These are phyloP conservation scores for Backusella tuberculispora DNA, from an alignment of 192 early-diverging fungal genomes.

Conservation along the genomic window DNA sequence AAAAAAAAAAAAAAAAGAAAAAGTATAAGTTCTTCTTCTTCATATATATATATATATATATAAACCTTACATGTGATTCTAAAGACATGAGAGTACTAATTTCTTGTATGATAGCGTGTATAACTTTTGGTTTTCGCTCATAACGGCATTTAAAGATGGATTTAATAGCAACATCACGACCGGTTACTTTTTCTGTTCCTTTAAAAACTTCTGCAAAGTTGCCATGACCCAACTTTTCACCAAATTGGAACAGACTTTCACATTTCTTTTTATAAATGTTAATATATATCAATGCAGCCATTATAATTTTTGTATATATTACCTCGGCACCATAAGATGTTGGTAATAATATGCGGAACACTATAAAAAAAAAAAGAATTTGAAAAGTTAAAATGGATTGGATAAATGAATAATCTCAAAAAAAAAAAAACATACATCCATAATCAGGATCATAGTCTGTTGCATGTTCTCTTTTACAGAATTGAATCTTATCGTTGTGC, in stretches of 20 bases:
- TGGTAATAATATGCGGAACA: slow-evolving; percentile 14
- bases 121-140: slow-evolving; percentile 8
- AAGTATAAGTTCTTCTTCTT: no score
- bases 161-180: slow-evolving; percentile 5
- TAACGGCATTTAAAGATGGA: background rate
- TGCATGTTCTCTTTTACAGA: background rate
- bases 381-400: background rate
- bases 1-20: no score
- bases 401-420: no score
- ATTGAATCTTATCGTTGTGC: background rate
- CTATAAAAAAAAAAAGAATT: background rate
- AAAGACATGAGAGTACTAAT: slow-evolving; percentile 20
- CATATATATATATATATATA: no score
- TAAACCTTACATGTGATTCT: slow-evolving; percentile 21
- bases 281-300: no score
- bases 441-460: background rate
- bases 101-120: slow-evolving; percentile 13
- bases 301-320: background rate
- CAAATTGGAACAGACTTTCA: background rate
- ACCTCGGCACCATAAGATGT: background rate
- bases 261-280: background rate
- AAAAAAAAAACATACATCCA: background rate
- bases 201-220: slow-evolving; percentile 14
- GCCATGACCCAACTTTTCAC: background rate
- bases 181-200: background rate